Conservation (phyloP, 176 grass and related monocot genomes). For the Dactylis glomerata region DNA sequence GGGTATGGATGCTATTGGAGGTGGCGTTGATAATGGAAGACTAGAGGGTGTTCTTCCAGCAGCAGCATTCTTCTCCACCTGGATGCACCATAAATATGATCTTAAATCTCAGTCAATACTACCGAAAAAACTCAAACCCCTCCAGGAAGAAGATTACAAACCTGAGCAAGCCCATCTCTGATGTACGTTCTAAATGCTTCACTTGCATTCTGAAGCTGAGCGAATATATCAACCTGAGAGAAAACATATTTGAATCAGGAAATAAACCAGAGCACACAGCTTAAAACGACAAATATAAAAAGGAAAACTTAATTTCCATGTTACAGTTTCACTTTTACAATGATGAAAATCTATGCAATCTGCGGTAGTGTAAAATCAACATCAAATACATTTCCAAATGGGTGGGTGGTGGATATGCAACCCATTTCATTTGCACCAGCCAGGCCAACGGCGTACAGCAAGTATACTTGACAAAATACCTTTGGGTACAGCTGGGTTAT, state of each 20-base stretch:
- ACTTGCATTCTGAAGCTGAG: conserved; percentile 99
- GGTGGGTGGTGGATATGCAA: neutral
- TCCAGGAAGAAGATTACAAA: conserved; percentile 22
- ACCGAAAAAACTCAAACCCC: neutral
- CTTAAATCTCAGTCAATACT: neutral
- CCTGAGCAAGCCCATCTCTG: conserved; percentile 92
- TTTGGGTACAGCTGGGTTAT: conserved; percentile 99
- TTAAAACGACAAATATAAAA: neutral
- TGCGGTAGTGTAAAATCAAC: neutral
- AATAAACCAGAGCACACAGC: neutral
- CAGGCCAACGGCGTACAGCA: neutral
- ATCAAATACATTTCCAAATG: neutral
- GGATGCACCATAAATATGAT: conserved; percentile 25
- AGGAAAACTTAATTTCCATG: neutral
- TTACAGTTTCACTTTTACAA: neutral
- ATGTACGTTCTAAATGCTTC: conserved; percentile 99
- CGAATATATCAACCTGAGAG: conserved; percentile 93
- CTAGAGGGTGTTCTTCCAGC: conserved; percentile 85
- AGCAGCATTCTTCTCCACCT: conserved; percentile 95
- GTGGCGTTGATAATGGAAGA: conserved; percentile 85
- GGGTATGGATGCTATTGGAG: conserved; percentile 80
- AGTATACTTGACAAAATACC: conserved; percentile 37
- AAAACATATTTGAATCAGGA: conserved; percentile 11
- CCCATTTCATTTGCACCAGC: neutral
- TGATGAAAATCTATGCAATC: neutral